These are phyloP conservation scores for Tardiomyces blankii DNA, from an alignment of 1,139 yeast species.

Conservation along the genomic window DNA sequence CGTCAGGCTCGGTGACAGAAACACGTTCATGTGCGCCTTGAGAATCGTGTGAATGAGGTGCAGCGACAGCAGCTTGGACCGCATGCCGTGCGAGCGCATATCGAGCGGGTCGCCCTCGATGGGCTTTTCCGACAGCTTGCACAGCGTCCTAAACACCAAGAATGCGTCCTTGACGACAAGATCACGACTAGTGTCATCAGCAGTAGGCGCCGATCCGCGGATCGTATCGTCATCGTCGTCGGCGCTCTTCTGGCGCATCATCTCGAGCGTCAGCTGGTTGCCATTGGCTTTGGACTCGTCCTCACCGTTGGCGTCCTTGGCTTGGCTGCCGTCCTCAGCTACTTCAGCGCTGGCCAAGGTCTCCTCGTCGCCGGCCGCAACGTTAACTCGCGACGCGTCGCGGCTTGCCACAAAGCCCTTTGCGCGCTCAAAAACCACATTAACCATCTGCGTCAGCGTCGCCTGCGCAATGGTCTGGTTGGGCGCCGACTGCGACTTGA, in stretches of 20 bases:
- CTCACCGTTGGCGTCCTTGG: neutral
- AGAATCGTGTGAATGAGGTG: constrained; percentile 82
- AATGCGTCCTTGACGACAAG: constrained; percentile 82
- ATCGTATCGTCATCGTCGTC: constrained; percentile 18
- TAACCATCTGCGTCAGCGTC: constrained; percentile 80
- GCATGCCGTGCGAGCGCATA: constrained; percentile 81
- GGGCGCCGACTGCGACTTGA: constrained; percentile 65
- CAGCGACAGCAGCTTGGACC: constrained; percentile 81
- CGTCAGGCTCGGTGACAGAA: constrained; percentile 38
- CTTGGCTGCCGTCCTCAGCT: neutral
- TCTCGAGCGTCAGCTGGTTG: constrained; percentile 3
- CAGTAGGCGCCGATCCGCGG: constrained; percentile 6
- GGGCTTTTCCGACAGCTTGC: constrained; percentile 78
- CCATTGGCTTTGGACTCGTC: neutral
- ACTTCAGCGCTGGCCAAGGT: neutral
- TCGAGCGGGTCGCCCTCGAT: constrained; percentile 63
- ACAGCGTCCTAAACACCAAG: constrained; percentile 85
- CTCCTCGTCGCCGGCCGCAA: neutral
- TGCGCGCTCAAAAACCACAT: constrained; percentile 74
- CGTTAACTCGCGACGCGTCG: neutral
- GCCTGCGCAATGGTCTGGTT: constrained; percentile 97
- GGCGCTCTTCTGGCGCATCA: constrained; percentile 6
- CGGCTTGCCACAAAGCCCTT: constrained; percentile 13
- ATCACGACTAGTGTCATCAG: constrained; percentile 42
- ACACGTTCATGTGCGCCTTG: constrained; percentile 75